Evolutionary conservation across 305 asterid genomes (phyloP).

Genomic region (Withania somnifera): DNA sequence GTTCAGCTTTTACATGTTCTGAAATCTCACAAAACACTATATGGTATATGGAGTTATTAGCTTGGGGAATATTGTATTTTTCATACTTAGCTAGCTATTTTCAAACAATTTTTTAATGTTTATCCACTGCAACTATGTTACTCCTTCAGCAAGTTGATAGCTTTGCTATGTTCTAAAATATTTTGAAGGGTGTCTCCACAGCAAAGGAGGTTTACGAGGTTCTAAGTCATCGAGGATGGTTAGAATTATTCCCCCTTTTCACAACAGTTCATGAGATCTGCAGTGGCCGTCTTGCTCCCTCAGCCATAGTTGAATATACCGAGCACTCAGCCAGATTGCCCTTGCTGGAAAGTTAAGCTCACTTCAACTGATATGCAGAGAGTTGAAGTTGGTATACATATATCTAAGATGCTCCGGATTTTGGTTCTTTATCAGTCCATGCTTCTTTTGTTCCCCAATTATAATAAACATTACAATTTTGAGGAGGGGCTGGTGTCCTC

Average conservation of each 20-base stretch:
- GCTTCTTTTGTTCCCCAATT: not conserved
- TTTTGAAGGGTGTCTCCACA: slow-evolving; percentile 67
- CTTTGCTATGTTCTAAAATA: not conserved
- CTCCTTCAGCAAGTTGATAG: not conserved
- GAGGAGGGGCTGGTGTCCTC: not conserved
- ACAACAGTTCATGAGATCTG: slow-evolving; percentile 79
- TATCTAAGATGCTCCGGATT: not conserved
- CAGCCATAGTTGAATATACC: slow-evolving; percentile 55
- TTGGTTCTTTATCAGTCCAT: not conserved
- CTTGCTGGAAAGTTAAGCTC: slow-evolving; percentile 39
- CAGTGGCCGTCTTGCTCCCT: slow-evolving; percentile 57
- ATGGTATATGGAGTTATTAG: not conserved
- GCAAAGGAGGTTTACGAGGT: slow-evolving; percentile 81
- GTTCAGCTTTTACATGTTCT: not conserved
- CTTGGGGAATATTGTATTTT: not conserved
- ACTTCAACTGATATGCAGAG: slow-evolving; percentile 18
- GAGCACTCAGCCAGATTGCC: slow-evolving; percentile 48
- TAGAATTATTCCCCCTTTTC: slow-evolving; percentile 75
- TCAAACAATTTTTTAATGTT: not conserved
- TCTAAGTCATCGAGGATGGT: slow-evolving; percentile 64
- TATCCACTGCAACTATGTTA: not conserved
- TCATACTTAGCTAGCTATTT: not conserved
- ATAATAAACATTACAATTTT: not conserved
- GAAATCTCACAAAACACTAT: not conserved
- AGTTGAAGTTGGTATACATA: not conserved